Evolutionary conservation across 108 stramenopile species (phyloP).

Genomic region (Bacterosira constricta): DNA sequence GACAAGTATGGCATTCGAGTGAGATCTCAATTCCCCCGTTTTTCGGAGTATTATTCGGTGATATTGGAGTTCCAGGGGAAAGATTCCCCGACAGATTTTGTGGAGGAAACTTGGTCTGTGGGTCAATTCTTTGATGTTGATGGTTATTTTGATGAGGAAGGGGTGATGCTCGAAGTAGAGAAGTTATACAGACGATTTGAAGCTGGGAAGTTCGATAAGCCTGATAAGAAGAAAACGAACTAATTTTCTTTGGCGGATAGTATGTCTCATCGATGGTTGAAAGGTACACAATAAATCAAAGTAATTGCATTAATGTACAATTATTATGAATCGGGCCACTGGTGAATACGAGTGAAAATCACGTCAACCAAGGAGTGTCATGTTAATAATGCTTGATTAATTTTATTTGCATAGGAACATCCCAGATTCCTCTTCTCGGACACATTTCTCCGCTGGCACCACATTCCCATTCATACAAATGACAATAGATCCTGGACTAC

Average conservation of each 20-base stretch:
- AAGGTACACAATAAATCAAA: background rate
- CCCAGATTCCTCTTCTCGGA: slow-evolving; percentile 18
- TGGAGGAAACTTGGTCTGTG: slow-evolving; percentile 82
- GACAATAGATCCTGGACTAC: slow-evolving; percentile 14
- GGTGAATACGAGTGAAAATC: background rate
- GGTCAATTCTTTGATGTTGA: slow-evolving; percentile 93
- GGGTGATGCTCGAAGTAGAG: slow-evolving; percentile 68
- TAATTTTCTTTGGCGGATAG: background rate
- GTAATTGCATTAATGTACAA: no score
- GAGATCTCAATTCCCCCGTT: slow-evolving; percentile 82
- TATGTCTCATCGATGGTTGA: background rate
- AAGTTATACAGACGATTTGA: slow-evolving; percentile 69
- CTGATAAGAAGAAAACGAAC: slow-evolving; percentile 16
- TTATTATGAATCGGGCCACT: no score
- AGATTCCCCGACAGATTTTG: slow-evolving; percentile 49
- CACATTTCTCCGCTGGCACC: slow-evolving; percentile 25
- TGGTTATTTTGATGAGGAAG: slow-evolving; percentile 90
- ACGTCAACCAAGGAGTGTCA: background rate
- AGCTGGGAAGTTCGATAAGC: slow-evolving; percentile 66
- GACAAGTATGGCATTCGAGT: slow-evolving; percentile 77
- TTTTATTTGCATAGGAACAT: no score
- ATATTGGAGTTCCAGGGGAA: slow-evolving; percentile 74
- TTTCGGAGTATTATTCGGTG: slow-evolving; percentile 87
- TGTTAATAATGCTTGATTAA: no score
- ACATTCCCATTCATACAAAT: slow-evolving; percentile 53